phyloP scores from a whole-genome alignment of 2,329 filamentous ascomycete species.

The Ophiostoma perfectum region DNA sequence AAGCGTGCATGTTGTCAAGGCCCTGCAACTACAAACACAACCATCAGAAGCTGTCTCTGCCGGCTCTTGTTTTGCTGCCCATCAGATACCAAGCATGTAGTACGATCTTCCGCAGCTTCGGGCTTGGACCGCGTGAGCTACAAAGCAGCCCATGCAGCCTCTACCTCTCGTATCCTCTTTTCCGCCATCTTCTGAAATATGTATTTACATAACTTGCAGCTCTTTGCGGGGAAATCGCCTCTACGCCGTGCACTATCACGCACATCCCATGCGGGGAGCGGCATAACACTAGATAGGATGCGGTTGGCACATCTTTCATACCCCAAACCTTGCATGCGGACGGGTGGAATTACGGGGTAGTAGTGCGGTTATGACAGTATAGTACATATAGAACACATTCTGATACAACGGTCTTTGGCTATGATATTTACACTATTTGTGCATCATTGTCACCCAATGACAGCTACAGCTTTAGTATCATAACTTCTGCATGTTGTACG shows the following conservation, averaged over 20 bases:
- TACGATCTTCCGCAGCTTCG: not conserved
- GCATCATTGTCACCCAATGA: too few species aligned
- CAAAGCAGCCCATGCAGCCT: not conserved
- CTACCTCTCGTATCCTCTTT: not conserved
- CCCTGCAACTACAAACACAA: not conserved
- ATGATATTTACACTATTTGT: too few species aligned
- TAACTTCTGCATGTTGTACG: too few species aligned
- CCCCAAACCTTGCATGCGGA: not conserved
- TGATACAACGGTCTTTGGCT: too few species aligned
- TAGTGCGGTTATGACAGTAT: too few species aligned
- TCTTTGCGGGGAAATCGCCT: conserved; percentile 8
- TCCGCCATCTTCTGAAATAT: not conserved
- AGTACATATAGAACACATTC: too few species aligned
- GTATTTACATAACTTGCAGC: not conserved
- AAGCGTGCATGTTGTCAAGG: not conserved
- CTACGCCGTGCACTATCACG: not conserved
- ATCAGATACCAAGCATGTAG: too few species aligned
- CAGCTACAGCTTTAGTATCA: too few species aligned
- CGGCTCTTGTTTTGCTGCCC: too few species aligned
- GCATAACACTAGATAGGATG: not conserved
- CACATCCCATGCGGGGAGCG: conserved; percentile 3
- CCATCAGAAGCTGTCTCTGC: not conserved
- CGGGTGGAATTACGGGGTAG: too few species aligned
- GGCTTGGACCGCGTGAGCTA: not conserved
- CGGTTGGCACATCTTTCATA: not conserved